A percentile compares a stretch with the other conserved stretches of the same genome.
phyloP scores from a whole-genome alignment of 2,329 filamentous ascomycete species.

The Teratosphaeriaceae sp. region DNA sequence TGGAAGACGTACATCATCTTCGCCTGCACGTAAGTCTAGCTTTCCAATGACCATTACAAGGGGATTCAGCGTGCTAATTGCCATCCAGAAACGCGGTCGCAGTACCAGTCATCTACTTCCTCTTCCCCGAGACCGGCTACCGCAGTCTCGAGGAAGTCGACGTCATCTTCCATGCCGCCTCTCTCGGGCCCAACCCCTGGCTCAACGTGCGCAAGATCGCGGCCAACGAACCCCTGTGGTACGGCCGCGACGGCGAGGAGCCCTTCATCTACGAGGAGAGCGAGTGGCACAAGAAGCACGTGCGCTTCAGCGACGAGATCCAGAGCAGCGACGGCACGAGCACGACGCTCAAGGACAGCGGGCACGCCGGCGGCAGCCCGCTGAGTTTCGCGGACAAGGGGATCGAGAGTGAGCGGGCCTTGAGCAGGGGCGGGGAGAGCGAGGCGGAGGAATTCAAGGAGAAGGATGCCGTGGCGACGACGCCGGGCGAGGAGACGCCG shows the following conservation, averaged over 20 bases:
- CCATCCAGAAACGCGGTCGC: constrained; percentile 7
- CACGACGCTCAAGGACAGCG: constrained; percentile 10
- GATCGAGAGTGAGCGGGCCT: background rate
- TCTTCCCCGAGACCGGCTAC: constrained; percentile 55
- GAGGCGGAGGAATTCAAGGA: background rate
- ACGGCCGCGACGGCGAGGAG: constrained; percentile 52
- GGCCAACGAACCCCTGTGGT: constrained; percentile 32
- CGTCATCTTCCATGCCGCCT: constrained; percentile 48
- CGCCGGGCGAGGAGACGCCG: background rate
- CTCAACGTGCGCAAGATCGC: constrained; percentile 47
- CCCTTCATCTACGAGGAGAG: constrained; percentile 46
- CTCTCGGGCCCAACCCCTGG: constrained; percentile 40
- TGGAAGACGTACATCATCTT: constrained; percentile 49
- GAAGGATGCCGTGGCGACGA: constrained; percentile 1
- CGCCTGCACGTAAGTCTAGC: constrained; percentile 16
- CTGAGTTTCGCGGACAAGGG: constrained; percentile 27
- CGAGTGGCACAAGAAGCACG: constrained; percentile 29
- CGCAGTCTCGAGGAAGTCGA: constrained; percentile 60
- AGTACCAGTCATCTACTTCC: constrained; percentile 41
- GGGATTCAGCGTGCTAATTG: background rate
- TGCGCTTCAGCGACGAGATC: constrained; percentile 22
- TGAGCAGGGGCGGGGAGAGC: background rate
- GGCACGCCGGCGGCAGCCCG: constrained; percentile 1
- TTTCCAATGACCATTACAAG: background rate
- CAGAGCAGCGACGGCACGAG: constrained; percentile 21